phyloP scores from a whole-genome alignment of 192 early-diverging fungal species.

The Mortierella alpina region DNA sequence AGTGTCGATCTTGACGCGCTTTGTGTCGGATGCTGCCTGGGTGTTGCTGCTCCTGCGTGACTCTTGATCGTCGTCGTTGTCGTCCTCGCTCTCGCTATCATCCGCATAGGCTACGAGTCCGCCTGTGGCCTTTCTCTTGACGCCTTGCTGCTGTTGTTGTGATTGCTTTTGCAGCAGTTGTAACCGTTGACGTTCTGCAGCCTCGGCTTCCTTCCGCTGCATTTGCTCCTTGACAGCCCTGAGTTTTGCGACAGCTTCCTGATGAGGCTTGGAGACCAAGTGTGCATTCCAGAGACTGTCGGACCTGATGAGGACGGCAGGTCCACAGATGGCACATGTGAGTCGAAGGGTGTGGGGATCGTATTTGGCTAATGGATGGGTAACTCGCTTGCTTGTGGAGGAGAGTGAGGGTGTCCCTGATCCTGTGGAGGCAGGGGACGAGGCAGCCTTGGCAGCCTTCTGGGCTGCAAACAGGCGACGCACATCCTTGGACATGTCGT shows the following conservation, averaged over 20 bases:
- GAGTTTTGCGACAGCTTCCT: conserved; percentile 58
- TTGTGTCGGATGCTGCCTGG: conserved; percentile 17
- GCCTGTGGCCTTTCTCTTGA: conserved; percentile 44
- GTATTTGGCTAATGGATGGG: conserved; percentile 64
- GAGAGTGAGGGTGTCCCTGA: conserved; percentile 4
- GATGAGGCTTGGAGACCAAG: conserved; percentile 55
- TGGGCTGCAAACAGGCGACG: conserved; percentile 50
- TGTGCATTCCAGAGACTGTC: conserved; percentile 62
- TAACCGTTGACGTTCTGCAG: conserved; percentile 35
- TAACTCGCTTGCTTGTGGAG: conserved; percentile 39
- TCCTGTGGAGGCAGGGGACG: not conserved
- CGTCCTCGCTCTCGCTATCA: conserved; percentile 45
- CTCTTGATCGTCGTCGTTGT: conserved; percentile 23
- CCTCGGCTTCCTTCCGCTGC: conserved; percentile 34
- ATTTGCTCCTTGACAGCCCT: conserved; percentile 57
- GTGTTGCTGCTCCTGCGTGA: not conserved
- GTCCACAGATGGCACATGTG: conserved; percentile 59
- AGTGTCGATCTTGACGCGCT: conserved; percentile 32
- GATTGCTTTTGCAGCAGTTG: conserved; percentile 25
- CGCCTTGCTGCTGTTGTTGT: conserved; percentile 34
- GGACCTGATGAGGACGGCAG: conserved; percentile 44
- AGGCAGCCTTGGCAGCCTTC: conserved; percentile 41
- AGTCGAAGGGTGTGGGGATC: conserved; percentile 56
- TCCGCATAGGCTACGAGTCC: conserved; percentile 48
- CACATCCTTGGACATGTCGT: conserved; percentile 48